Evolutionary conservation across 495 filamentous ascomycete genomes (phyloP).

Genomic region (Aspergillus carlsbadensis): DNA sequence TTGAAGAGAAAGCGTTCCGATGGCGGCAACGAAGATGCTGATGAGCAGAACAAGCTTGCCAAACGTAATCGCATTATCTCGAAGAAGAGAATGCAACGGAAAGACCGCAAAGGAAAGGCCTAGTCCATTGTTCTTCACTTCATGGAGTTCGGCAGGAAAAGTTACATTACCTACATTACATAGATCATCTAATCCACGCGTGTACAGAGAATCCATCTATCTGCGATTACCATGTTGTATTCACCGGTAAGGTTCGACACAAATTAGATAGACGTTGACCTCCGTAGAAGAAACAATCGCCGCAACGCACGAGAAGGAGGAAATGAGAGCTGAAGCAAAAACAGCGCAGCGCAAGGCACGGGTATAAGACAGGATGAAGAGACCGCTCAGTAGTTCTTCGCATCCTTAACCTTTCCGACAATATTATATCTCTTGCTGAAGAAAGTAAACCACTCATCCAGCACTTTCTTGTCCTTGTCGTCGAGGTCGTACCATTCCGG

Average conservation of each 20-base stretch:
- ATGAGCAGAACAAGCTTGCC: constrained; percentile 54
- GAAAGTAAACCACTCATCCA: constrained; percentile 92
- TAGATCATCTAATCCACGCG: not conserved
- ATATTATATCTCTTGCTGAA: constrained; percentile 96
- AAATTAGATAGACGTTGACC: not conserved
- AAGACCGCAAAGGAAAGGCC: constrained; percentile 44
- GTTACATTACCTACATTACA: constrained; percentile 4
- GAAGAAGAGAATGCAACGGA: constrained; percentile 63
- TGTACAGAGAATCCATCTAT: not conserved
- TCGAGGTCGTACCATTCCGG: constrained; percentile 82
- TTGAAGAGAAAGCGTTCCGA: constrained; percentile 44
- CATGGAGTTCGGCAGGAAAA: constrained; percentile 1
- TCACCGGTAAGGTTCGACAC: not conserved
- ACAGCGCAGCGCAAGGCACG: not conserved
- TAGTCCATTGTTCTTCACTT: constrained; percentile 7
- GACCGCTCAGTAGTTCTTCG: constrained; percentile 31
- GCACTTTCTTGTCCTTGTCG: constrained; percentile 81
- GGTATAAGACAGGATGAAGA: constrained; percentile 6
- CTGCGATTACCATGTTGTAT: not conserved
- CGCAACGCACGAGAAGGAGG: constrained; percentile 1
- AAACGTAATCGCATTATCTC: constrained; percentile 66
- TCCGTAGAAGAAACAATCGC: not conserved
- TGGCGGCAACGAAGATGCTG: constrained; percentile 26
- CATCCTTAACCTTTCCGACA: constrained; percentile 70
- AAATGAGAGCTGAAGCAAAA: not conserved